Evolutionary conservation across 495 filamentous ascomycete genomes (phyloP).

Genomic region (Penicillium bovifimosum): DNA sequence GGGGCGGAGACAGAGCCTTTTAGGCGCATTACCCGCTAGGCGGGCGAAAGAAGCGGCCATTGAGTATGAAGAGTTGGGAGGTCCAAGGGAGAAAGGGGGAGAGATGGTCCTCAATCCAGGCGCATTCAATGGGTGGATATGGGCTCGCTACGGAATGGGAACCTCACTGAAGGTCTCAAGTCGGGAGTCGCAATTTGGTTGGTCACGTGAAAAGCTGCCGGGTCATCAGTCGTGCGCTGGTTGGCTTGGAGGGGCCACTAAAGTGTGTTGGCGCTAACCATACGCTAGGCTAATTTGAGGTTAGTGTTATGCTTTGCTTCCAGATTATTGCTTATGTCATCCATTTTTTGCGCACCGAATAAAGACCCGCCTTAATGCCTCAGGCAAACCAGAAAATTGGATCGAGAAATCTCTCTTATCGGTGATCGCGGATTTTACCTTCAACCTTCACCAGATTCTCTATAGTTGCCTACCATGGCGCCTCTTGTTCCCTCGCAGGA

Average conservation of each 20-base stretch:
- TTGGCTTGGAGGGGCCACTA: conserved; percentile 29
- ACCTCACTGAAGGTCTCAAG: conserved; percentile 28
- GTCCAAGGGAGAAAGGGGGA: conserved; percentile 20
- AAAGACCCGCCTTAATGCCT: conserved; percentile 21
- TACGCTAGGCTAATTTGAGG: neutral
- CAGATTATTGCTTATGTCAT: neutral
- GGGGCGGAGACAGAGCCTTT: conserved; percentile 57
- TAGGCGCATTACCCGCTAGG: conserved; percentile 56
- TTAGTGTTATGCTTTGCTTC: neutral
- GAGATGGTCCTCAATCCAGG: conserved; percentile 39
- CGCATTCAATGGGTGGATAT: conserved; percentile 38
- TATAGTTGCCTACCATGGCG: conserved; percentile 36
- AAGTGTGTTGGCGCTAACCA: conserved; percentile 7
- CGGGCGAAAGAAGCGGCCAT: conserved; percentile 66
- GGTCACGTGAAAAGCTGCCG: conserved; percentile 37
- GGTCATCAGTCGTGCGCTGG: conserved; percentile 40
- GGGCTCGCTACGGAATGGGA: conserved; percentile 33
- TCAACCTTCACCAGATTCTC: conserved; percentile 12
- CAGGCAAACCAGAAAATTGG: conserved; percentile 28
- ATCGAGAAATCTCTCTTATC: conserved; percentile 36
- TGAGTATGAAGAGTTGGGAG: conserved; percentile 30
- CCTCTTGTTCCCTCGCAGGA: conserved; percentile 43
- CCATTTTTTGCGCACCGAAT: conserved; percentile 8
- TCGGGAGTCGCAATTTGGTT: conserved; percentile 40
- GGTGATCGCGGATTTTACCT: conserved; percentile 32